Conservation (phyloP, 192 early-diverging fungal genomes). For the Diversispora epigaea region DNA sequence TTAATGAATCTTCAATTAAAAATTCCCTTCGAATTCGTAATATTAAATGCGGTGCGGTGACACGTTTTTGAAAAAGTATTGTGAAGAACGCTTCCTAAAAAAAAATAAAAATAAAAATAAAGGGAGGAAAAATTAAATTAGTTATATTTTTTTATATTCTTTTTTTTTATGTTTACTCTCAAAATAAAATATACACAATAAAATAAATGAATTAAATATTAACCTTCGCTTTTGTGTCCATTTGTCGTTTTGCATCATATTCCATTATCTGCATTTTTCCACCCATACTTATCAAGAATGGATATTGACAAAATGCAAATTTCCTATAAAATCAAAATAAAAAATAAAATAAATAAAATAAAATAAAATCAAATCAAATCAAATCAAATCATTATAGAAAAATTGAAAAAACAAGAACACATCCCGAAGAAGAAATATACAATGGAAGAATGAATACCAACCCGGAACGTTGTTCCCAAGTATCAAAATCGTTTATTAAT, state of each 20-base stretch:
- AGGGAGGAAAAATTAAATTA: too few relatives aligned
- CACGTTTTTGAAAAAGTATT: slow-evolving; percentile 53
- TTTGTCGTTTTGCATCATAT: slow-evolving; percentile 72
- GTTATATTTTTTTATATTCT: slow-evolving; percentile 2
- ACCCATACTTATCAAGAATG: slow-evolving; percentile 72
- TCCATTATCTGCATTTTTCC: slow-evolving; percentile 79
- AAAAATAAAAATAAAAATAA: too few relatives aligned
- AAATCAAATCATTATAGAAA: too few relatives aligned
- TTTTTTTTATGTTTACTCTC: slow-evolving; percentile 34
- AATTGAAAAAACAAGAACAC: not conserved
- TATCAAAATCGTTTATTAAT: slow-evolving; percentile 67
- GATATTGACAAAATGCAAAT: slow-evolving; percentile 85
- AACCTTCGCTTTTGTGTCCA: slow-evolving; percentile 65
- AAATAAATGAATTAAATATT: too few relatives aligned
- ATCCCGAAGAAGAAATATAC: not conserved
- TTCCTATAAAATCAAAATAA: slow-evolving; percentile 39
- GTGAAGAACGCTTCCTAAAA: slow-evolving; percentile 61
- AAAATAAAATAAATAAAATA: too few relatives aligned
- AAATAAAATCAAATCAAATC: too few relatives aligned
- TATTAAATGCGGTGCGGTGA: slow-evolving; percentile 56
- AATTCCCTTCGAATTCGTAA: slow-evolving; percentile 62
- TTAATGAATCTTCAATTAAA: slow-evolving; percentile 73
- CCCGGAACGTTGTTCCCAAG: slow-evolving; percentile 67
- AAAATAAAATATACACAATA: slow-evolving; percentile 11
- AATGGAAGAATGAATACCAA: slow-evolving; percentile 23